Evolutionary conservation across 305 asterid genomes (phyloP).

Genomic region (Fraxinus sp.): DNA sequence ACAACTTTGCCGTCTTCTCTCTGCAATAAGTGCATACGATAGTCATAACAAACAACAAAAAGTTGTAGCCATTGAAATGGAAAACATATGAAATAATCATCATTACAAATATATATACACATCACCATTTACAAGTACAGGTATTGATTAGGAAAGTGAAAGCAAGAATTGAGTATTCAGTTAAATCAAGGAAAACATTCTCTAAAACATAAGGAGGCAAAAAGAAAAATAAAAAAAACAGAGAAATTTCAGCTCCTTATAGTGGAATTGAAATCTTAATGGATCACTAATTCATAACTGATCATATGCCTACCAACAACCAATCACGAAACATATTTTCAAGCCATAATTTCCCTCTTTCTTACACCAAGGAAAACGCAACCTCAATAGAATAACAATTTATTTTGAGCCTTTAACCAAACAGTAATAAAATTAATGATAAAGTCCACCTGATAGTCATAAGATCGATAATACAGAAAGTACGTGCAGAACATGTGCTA

Average conservation of each 20-base stretch:
- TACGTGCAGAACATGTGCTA: not conserved
- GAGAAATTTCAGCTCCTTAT: not conserved
- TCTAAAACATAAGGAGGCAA: not conserved
- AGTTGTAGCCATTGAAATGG: not conserved
- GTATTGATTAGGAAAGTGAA: not conserved
- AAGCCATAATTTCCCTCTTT: not conserved
- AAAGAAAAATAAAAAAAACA: not conserved
- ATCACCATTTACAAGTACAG: not conserved
- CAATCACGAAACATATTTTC: not conserved
- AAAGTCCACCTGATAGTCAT: not conserved
- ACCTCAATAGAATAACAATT: not conserved
- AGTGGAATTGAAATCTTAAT: not conserved
- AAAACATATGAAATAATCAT: not conserved
- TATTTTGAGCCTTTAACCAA: not conserved
- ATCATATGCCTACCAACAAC: not conserved
- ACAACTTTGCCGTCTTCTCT: conserved; percentile 70
- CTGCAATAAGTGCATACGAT: conserved; percentile 41
- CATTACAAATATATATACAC: not conserved
- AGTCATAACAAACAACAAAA: conserved; percentile 14
- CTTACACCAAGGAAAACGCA: not conserved
- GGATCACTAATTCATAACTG: not conserved
- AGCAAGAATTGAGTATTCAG: not conserved
- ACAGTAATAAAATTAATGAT: not conserved
- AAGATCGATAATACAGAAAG: not conserved
- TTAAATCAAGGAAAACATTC: not conserved